Conservation (phyloP, 208 protist species). For the Wallacemonas rigidus region DNA sequence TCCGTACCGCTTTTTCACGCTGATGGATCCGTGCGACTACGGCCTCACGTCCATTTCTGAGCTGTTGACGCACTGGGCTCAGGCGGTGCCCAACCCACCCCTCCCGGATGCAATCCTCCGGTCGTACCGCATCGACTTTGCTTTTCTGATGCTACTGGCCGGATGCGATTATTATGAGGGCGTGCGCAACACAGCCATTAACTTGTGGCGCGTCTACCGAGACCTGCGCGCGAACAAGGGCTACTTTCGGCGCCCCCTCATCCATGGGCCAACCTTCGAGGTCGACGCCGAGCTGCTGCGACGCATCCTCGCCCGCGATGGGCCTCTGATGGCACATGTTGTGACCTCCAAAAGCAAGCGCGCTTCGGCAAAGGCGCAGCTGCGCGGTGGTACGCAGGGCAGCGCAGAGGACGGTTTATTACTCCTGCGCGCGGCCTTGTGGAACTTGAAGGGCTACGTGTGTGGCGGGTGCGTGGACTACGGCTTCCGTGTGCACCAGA, state of each 20-base stretch:
- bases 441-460: slow-evolving; percentile 61
- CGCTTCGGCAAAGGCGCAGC: slow-evolving; percentile 30
- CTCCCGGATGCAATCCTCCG: slow-evolving; percentile 43
- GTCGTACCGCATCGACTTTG: slow-evolving; percentile 86
- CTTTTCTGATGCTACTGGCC: slow-evolving; percentile 74
- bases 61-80: slow-evolving; percentile 72
- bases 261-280: slow-evolving; percentile 39
- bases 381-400: slow-evolving; percentile 26
- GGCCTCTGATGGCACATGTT: slow-evolving; percentile 17
- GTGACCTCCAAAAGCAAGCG: slow-evolving; percentile 49
- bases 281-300: slow-evolving; percentile 77
- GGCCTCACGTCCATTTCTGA: slow-evolving; percentile 50
- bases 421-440: slow-evolving; percentile 73
- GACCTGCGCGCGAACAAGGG: slow-evolving; percentile 69
- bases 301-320: slow-evolving; percentile 26
- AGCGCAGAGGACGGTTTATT: slow-evolving; percentile 37
- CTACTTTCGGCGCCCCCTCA: slow-evolving; percentile 50
- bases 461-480: slow-evolving; percentile 69
- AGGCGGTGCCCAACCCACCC: slow-evolving; percentile 45
- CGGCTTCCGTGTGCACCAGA: slow-evolving; percentile 27
- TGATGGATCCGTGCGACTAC: slow-evolving; percentile 60
- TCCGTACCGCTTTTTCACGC: slow-evolving; percentile 54
- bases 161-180: slow-evolving; percentile 85
- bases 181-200: slow-evolving; percentile 35
- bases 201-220: slow-evolving; percentile 75